Conservation (phyloP, 2,329 filamentous ascomycete genomes). For the Cephalotrichum gorgonifer region DNA sequence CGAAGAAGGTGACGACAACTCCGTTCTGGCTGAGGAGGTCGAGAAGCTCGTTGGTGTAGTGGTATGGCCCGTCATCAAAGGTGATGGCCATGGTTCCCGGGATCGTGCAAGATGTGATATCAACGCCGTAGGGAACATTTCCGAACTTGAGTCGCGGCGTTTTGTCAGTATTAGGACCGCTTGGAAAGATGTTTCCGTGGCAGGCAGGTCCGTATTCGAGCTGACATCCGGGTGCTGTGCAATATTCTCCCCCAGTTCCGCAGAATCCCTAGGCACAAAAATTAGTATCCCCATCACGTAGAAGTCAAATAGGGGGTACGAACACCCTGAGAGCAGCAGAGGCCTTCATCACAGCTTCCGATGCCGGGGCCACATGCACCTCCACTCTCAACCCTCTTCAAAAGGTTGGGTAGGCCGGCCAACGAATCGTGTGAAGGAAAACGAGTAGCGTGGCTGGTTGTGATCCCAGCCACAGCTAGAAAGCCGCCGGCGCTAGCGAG, state of each 20-base stretch:
- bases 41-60: slow-evolving; percentile 30
- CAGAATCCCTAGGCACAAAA: not conserved
- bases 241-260: slow-evolving; percentile 27
- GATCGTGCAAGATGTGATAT: slow-evolving; percentile 27
- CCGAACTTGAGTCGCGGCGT: slow-evolving; percentile 43
- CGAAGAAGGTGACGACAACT: slow-evolving; percentile 26
- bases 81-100: slow-evolving; percentile 32
- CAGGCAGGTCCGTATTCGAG: slow-evolving; percentile 51
- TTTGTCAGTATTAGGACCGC: slow-evolving; percentile 41
- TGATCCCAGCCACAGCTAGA: not conserved
- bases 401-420: not conserved
- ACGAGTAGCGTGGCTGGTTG: not conserved
- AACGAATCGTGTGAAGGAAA: not conserved
- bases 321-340: slow-evolving; percentile 1
- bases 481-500: not conserved
- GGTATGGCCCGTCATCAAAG: slow-evolving; percentile 35
- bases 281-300: not conserved
- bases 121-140: slow-evolving; percentile 42
- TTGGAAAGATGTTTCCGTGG: slow-evolving; percentile 43
- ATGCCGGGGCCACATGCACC: not conserved
- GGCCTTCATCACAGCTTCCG: not conserved
- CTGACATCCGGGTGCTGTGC: slow-evolving; percentile 50
- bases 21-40: slow-evolving; percentile 21
- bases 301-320: not conserved
- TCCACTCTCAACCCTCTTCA: not conserved